Percentiles rank a stretch among this genome's conserved stretches.
phyloP scores from a whole-genome alignment of 2,329 filamentous ascomycete species.

The Tolypocladium sp. region DNA sequence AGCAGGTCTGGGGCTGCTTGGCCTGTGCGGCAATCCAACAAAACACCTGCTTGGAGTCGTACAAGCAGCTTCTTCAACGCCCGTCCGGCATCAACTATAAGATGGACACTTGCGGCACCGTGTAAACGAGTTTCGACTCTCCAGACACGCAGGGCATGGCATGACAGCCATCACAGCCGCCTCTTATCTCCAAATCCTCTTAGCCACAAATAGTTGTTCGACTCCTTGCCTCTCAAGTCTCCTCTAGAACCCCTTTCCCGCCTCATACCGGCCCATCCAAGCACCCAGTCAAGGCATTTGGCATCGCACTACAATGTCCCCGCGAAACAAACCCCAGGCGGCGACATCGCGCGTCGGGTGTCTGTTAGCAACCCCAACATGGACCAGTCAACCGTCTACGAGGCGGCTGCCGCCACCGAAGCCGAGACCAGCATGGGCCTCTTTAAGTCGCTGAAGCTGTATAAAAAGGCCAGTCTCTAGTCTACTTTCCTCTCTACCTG shows the following conservation, averaged over 20 bases:
- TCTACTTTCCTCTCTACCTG: constrained; percentile 26
- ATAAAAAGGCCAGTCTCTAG: constrained; percentile 26
- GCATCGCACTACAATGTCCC: neutral
- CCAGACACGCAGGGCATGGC: neutral
- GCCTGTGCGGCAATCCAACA: neutral
- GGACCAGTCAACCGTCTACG: constrained; percentile 6
- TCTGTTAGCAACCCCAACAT: constrained; percentile 6
- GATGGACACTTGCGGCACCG: neutral
- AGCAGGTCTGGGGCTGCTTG: neutral
- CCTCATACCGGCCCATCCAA: neutral
- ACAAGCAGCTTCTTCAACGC: neutral
- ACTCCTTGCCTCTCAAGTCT: neutral
- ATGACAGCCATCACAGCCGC: neutral
- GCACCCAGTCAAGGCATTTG: neutral
- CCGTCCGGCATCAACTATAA: neutral
- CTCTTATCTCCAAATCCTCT: neutral
- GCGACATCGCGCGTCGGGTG: constrained; percentile 1
- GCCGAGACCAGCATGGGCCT: constrained; percentile 23
- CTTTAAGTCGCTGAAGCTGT: constrained; percentile 27
- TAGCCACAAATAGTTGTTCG: neutral
- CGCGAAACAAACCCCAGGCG: neutral
- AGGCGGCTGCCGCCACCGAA: constrained; percentile 18
- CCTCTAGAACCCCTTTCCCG: neutral
- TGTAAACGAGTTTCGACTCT: neutral
- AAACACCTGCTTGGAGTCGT: neutral